A percentile compares a stretch with the other conserved stretches of the same genome.
Conservation (phyloP, 2,329 filamentous ascomycete species). For the Aspergillus aculeatus region DNA sequence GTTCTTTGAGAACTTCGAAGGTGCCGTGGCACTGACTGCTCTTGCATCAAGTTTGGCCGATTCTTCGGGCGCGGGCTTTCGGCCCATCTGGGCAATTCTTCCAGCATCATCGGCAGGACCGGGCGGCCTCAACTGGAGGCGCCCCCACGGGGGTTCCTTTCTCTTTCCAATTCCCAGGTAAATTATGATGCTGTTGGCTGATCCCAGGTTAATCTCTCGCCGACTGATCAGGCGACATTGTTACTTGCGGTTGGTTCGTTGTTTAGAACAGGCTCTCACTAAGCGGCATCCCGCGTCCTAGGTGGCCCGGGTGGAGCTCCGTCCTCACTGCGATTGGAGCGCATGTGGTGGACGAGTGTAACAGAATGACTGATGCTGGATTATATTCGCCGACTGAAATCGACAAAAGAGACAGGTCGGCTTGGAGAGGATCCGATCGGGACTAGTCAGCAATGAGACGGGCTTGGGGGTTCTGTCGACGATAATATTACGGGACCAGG, state of each 20-base stretch:
- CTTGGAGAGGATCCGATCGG: neutral
- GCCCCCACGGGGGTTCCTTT: neutral
- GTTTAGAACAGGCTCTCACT: neutral
- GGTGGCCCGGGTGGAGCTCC: neutral
- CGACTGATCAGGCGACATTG: neutral
- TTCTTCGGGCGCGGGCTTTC: neutral
- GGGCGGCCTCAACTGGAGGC: neutral
- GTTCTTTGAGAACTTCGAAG: neutral
- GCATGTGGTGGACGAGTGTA: neutral
- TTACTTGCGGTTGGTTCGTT: neutral
- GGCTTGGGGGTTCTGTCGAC: neutral
- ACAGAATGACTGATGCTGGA: neutral
- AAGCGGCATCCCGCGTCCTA: neutral
- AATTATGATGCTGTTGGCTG: neutral
- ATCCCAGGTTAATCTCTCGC: neutral
- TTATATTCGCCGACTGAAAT: neutral
- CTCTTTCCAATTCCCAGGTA: slow-evolving; percentile 3
- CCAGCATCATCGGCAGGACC: slow-evolving; percentile 1
- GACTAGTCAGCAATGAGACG: neutral
- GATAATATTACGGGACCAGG: slow-evolving; percentile 15
- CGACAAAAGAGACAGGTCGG: neutral
- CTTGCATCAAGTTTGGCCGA: neutral
- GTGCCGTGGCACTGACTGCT: neutral
- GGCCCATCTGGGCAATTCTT: slow-evolving; percentile 1
- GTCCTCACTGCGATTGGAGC: neutral